Evolutionary conservation across 2,329 filamentous ascomycete genomes (phyloP), one percentile per base, ranked within the genome.

Genomic region (Epichloe hybrida): DNA sequence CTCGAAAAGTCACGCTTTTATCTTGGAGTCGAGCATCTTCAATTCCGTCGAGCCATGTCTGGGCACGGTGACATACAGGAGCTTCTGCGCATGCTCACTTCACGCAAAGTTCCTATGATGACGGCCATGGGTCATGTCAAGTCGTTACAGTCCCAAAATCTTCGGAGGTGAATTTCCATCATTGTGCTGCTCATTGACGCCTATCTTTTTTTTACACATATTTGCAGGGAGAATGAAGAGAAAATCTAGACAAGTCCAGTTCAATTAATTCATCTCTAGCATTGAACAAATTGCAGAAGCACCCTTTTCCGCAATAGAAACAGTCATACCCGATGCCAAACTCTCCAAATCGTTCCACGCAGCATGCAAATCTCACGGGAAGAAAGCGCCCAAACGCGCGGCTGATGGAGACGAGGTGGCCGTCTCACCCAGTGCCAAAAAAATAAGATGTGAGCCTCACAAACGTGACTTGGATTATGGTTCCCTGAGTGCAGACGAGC

Each of bases 41-140:
- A n/a, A n/a, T 6, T 38, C 7, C 3, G n/a, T 5, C 15, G 35
- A 27, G 44, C n/a, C 36, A 80, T 80, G 77, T 70, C 75, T 7
- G 69, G 73, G 1, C 76, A 80, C 55, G 72, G 77, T 53, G 79
- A 83, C 56, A 64, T 83, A 21, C 77, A 82, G 57, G 79, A 80
- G 59, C 71, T 83, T 15, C 68, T 83, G 49, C 77, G 78, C 45
- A 69, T 82, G 50, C 66, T 83, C 56, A 82, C 76, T 3, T 70
- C 73, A 45, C 75, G 77, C 49, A 81, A 79, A 59, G 65, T 79
- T 49, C 68, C 78, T 3, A 78, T 82, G 66, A 69, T 81, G 63
- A 72, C 73, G 49, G 79, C 79, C 27, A 77, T 83, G 72, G 63
- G 68, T 42, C 74, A 80, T 55, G 70, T 81, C 52, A 80, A 77